Evolutionary conservation across 1,284 basidiomycete species (phyloP), one percentile per base, ranked within the genome.

Genomic region (Tilletiaria anomala): DNA sequence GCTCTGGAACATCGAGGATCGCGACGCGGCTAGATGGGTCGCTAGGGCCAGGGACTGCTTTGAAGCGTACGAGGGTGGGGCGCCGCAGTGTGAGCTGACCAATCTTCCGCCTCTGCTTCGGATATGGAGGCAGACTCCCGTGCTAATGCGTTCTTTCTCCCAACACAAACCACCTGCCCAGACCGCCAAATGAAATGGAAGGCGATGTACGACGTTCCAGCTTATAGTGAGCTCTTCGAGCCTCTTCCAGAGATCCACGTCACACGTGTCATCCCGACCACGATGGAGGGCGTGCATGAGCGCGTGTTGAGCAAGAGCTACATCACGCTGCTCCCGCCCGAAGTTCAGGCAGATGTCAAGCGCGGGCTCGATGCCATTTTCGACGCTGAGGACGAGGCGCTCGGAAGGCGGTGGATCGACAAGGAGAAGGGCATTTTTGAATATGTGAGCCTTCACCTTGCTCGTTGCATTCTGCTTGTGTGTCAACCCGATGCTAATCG

Each of bases 1-100:
- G 15, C 20, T 37, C 19, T 37, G 35, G 35, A 37, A 37, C 15
- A n/a, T 37, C 15, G 35, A 37, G 15, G 35, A 37, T 12, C 20
- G 35, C 16, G 35, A 37, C 11, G 15, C 15, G 15, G 35, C 35
- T 4, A n/a, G 20, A 4, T 37, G 35, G 35, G 35, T 37, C 4
- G 35, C 20, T 5, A 34, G 15, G 12, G 6, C 20, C 4, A 6
- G 35, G 26, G 10, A 29, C 10, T 8, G 8, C 10, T 29, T 8
- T n/a, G 26, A 29, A n/a, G 26, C 26, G 8, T 29, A 29, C n/a
- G 26, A 29, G n/a, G 10, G n/a, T 29, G 26, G 26, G n/a, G 26
- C 26, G n/a, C 26, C 26, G n/a, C 26, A 29, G 26, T 29, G n/a
- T n/a, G n/a, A n/a, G n/a, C n/a, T n/a, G n/a, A n/a, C n/a, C n/a